A percentile compares a stretch with the other conserved stretches of the same genome.
Evolutionary conservation across 2,329 filamentous ascomycete species (phyloP).

Genomic region (Clonostachys chloroleuca): DNA sequence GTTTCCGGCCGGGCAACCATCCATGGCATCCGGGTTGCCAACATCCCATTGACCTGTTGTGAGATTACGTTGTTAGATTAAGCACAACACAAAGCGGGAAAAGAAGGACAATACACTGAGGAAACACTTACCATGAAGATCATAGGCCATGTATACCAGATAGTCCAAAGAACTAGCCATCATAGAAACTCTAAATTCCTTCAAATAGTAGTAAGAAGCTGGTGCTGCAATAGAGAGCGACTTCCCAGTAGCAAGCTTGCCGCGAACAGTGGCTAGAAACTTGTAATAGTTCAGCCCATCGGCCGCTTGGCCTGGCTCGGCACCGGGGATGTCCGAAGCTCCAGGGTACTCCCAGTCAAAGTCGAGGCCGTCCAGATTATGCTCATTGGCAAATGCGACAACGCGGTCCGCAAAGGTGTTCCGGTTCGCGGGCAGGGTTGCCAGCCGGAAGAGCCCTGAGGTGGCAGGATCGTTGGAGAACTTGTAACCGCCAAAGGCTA

Average conservation of each 20-base stretch:
- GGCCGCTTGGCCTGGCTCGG: constrained; percentile 10
- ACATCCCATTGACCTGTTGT: constrained; percentile 13
- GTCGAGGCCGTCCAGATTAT: constrained; percentile 36
- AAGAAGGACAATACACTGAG: too few species aligned
- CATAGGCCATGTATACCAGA: constrained; percentile 25
- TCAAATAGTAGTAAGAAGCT: constrained; percentile 32
- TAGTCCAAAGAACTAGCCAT: constrained; percentile 21
- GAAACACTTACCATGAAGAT: constrained; percentile 15
- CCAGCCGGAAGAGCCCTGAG: constrained; percentile 19
- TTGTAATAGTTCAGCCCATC: constrained; percentile 24
- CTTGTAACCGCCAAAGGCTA: constrained; percentile 29
- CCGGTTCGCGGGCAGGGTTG: constrained; percentile 24
- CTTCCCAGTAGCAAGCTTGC: constrained; percentile 19
- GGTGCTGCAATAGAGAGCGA: constrained; percentile 28
- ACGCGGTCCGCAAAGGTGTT: constrained; percentile 26
- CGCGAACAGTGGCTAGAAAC: constrained; percentile 21
- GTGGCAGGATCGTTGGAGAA: constrained; percentile 17
- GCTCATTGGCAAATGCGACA: constrained; percentile 28
- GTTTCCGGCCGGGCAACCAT: constrained; percentile 19
- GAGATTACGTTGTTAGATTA: too few species aligned
- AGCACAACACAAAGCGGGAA: too few species aligned
- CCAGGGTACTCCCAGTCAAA: constrained; percentile 43
- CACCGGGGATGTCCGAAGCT: constrained; percentile 13
- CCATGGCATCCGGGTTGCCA: constrained; percentile 15
- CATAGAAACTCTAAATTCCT: constrained; percentile 21